These are phyloP conservation scores for Phialocephala subalpina DNA, from an alignment of 2,329 filamentous ascomycete genomes.

Conservation along the genomic window DNA sequence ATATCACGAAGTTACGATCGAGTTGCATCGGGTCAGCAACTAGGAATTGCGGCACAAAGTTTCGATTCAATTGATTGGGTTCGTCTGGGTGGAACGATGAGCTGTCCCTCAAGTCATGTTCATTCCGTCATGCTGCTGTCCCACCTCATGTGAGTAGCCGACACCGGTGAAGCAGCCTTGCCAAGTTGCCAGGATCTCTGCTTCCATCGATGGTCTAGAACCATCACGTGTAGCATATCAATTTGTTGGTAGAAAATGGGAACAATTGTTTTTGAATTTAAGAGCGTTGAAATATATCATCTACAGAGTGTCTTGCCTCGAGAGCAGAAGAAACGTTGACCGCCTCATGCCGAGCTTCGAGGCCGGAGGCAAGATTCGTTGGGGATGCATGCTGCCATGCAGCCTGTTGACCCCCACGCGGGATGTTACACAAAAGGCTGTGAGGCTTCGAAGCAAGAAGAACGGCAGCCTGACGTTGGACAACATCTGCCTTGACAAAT, in stretches of 20 bases:
- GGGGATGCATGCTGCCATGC: background rate
- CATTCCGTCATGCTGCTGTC: slow-evolving; percentile 10
- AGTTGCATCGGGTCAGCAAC: background rate
- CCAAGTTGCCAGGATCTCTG: background rate
- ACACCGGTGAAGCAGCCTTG: background rate
- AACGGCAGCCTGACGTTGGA: background rate
- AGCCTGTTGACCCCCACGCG: slow-evolving; percentile 6
- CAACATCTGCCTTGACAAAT: slow-evolving; percentile 1
- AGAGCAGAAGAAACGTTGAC: background rate
- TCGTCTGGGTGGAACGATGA: slow-evolving; percentile 9
- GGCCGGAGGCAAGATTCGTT: background rate
- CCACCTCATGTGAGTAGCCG: slow-evolving; percentile 5
- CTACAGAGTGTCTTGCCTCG: background rate
- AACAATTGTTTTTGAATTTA: background rate
- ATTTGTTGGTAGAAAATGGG: background rate
- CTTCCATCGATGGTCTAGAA: background rate
- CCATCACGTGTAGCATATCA: slow-evolving; percentile 4
- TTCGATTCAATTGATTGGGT: slow-evolving; percentile 2
- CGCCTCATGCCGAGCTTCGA: background rate
- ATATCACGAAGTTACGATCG: background rate
- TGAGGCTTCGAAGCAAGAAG: background rate
- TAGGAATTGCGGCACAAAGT: background rate
- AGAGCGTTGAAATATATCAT: background rate
- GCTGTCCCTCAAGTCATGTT: slow-evolving; percentile 7
- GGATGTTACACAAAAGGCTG: background rate